Evolutionary conservation across 805 yeast genomes (phyloP).

Genomic region (Candida silvicultrix): DNA sequence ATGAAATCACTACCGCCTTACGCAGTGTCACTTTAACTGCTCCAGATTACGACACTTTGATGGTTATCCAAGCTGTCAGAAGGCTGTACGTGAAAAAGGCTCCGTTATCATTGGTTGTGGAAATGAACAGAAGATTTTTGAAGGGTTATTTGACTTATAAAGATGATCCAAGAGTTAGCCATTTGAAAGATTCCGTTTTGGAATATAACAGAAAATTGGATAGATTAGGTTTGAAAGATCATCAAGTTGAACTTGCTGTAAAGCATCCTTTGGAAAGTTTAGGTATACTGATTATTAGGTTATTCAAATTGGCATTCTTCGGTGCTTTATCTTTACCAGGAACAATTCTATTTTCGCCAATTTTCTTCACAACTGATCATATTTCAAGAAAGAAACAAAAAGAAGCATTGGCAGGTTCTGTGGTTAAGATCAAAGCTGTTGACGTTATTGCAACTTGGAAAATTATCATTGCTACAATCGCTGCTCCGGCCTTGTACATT

Average conservation of each 20-base stretch:
- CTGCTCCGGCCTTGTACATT: constrained; percentile 80
- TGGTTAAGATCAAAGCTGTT: constrained; percentile 82
- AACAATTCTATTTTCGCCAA: constrained; percentile 74
- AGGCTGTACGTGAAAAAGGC: constrained; percentile 68
- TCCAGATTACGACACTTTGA: constrained; percentile 86
- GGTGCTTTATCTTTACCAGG: constrained; percentile 77
- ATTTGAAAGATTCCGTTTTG: constrained; percentile 56
- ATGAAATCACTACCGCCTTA: constrained; percentile 66
- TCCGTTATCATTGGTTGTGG: constrained; percentile 75
- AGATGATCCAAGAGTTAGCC: constrained; percentile 62
- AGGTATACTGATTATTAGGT: constrained; percentile 45
- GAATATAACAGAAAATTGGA: constrained; percentile 61
- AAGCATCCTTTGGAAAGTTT: constrained; percentile 41
- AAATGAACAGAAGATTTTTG: constrained; percentile 83
- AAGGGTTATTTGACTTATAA: constrained; percentile 74
- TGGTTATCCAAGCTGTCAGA: constrained; percentile 93
- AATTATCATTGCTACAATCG: constrained; percentile 71
- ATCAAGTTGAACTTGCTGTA: constrained; percentile 55
- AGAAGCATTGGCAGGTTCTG: constrained; percentile 81
- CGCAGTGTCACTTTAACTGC: constrained; percentile 89
- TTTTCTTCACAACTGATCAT: constrained; percentile 64
- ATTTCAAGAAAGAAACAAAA: constrained; percentile 68
- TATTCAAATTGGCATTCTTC: constrained; percentile 44
- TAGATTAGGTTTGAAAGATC: constrained; percentile 62
- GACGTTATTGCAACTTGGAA: constrained; percentile 98